Evolutionary conservation across 140 eudicot species (phyloP), one percentile per base, ranked within the genome.

Genomic region (Ambrosia hybrid): DNA sequence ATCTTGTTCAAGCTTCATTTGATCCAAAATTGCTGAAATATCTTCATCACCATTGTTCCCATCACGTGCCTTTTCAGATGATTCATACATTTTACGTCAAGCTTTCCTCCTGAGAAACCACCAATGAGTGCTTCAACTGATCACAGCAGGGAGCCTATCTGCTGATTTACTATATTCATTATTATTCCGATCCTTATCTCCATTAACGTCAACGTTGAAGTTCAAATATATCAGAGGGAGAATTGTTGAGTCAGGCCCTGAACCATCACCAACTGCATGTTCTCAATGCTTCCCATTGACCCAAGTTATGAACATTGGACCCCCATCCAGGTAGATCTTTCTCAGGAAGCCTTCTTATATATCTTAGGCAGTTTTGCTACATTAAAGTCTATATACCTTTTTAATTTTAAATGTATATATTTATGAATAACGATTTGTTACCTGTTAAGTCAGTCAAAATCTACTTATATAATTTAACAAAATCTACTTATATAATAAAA

Each of bases 251-350:
- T 83, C 76, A 1, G 76, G 61, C 36, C 81, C 78, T 16, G 88
- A 36, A 72, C 76, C 83, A 67, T 84, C 83, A 13, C 83, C 97
- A 30, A 30, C 68, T 39, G 76, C 83, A 61, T 79, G 85, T 72
- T 93, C 97, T 65, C 30, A 21, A 21, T 21, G 30, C 30, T 21
- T 21, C 30, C 30, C 30, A 93, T 34, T 93, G 94, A 21, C 88
- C 91, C 59, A 90, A 65, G 77, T 93, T 93, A 61, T 97, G 97
- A 41, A 93, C 96, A 70, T 93, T 93, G 65, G 91, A 79, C 15
- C 99, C 99, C 99, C 99, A 93, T 2, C 99, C 97, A 41, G 99
- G 99, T 76, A 93, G 56, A 55, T 90, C 96, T 78, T 93, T 93
- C 75, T 87, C 97, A 58, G 30, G 30, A 21, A 21, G 30, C 30